phyloP scores from a whole-genome alignment of 2,329 filamentous ascomycete genomes.

The Microthyrium microscopicum region DNA sequence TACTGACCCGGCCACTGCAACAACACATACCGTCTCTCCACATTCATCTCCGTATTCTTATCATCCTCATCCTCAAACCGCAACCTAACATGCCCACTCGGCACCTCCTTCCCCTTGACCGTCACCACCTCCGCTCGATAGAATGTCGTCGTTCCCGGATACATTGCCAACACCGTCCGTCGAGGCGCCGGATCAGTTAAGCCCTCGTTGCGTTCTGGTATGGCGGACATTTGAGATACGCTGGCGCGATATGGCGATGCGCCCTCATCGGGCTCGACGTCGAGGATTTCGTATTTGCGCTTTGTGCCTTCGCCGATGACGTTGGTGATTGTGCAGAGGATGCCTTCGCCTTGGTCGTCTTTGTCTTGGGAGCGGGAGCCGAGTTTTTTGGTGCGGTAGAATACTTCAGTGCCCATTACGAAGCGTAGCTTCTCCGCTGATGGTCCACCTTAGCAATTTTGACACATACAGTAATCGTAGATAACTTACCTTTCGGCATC shows the following conservation, averaged over 20 bases:
- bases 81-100: slow-evolving; percentile 23
- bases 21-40: slow-evolving; percentile 34
- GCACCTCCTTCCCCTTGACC: slow-evolving; percentile 19
- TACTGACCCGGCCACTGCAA: slow-evolving; percentile 7
- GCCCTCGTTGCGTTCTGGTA: slow-evolving; percentile 27
- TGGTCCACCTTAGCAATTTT: not conserved
- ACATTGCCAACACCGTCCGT: slow-evolving; percentile 31
- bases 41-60: slow-evolving; percentile 27
- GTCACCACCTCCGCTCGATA: slow-evolving; percentile 34
- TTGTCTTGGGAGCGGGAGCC: slow-evolving; percentile 8
- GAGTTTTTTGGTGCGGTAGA: slow-evolving; percentile 28
- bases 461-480: not conserved
- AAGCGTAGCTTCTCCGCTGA: too few species aligned
- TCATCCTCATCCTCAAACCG: slow-evolving; percentile 33
- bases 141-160: slow-evolving; percentile 36
- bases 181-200: slow-evolving; percentile 25
- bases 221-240: slow-evolving; percentile 28
- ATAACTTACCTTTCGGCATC: slow-evolving; percentile 23
- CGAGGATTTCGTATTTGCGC: slow-evolving; percentile 34
- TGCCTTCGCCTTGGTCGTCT: slow-evolving; percentile 30
- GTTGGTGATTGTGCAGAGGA: slow-evolving; percentile 31
- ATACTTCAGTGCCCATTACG: slow-evolving; percentile 28
- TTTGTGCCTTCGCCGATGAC: slow-evolving; percentile 38
- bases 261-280: slow-evolving; percentile 27
- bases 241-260: slow-evolving; percentile 26